Conservation (phyloP, 2,329 filamentous ascomycete genomes). For the Aureobasidium melanogenum region DNA sequence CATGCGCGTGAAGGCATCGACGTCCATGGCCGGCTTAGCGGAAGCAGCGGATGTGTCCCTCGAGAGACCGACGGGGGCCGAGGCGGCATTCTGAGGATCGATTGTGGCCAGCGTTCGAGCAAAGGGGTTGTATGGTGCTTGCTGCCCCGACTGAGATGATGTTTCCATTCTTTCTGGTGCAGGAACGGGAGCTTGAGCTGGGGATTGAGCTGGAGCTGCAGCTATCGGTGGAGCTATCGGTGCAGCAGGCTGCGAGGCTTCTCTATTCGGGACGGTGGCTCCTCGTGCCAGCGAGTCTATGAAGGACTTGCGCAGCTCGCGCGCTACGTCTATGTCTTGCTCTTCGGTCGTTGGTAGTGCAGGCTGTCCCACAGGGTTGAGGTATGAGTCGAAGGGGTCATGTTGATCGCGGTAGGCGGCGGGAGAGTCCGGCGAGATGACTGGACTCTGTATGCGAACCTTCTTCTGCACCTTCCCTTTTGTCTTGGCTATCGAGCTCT, state of each 20-base stretch:
- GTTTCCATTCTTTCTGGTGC: not conserved
- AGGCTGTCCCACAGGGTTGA: conserved; percentile 3
- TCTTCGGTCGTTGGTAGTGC: not conserved
- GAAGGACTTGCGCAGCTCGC: conserved; percentile 7
- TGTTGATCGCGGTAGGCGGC: conserved; percentile 4
- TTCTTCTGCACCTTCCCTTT: conserved; percentile 11
- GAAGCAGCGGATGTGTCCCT: conserved; percentile 8
- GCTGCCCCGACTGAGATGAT: not conserved
- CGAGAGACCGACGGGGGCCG: not conserved
- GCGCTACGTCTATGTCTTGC: not conserved
- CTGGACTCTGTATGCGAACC: conserved; percentile 8
- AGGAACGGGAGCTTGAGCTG: not conserved
- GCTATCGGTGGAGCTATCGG: not conserved
- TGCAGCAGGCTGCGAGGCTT: not conserved
- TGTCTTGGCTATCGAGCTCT: conserved; percentile 1
- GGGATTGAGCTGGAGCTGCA: not conserved
- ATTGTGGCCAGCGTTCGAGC: conserved; percentile 23
- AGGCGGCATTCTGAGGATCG: conserved; percentile 16
- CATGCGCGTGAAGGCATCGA: conserved; percentile 66
- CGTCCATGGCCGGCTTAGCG: conserved; percentile 48
- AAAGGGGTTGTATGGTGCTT: conserved; percentile 29
- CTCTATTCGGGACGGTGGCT: not conserved
- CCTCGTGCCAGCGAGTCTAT: conserved; percentile 4
- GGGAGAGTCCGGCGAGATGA: conserved; percentile 6
- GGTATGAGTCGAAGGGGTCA: conserved; percentile 7